Conservation (phyloP, 345 rosid genomes). For the Adansonia digitata region DNA sequence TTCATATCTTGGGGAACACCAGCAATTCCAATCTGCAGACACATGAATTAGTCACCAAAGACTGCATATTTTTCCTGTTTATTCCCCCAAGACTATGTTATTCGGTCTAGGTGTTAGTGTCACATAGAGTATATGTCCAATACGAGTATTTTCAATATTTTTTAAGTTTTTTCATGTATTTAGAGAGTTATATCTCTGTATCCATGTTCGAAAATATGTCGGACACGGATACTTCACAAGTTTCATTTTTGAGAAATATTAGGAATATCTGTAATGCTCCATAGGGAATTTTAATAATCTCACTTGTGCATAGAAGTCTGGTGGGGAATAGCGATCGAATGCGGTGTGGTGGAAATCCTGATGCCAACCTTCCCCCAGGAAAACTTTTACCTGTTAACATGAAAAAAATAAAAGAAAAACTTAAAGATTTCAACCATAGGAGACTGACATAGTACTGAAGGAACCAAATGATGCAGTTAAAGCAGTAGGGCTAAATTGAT, state of each 20-base stretch:
- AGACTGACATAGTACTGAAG: neutral
- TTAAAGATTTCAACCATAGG: constrained; percentile 9
- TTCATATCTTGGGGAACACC: constrained; percentile 39
- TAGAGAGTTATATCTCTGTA: no score
- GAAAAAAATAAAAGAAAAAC: neutral
- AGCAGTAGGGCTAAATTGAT: neutral
- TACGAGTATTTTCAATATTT: no score
- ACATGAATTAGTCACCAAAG: constrained; percentile 6
- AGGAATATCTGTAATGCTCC: neutral
- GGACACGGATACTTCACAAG: no score
- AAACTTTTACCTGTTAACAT: constrained; percentile 53
- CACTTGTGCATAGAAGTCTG: constrained; percentile 73
- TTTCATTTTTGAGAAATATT: neutral
- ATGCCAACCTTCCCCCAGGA: constrained; percentile 84
- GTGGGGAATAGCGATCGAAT: constrained; percentile 80
- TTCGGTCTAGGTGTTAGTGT: no score
- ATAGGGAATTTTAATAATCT: constrained; percentile 7
- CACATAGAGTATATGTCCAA: no score
- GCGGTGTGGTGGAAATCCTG: constrained; percentile 56
- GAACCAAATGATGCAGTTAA: neutral
- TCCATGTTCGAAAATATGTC: no score
- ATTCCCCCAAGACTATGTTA: neutral
- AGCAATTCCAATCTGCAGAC: constrained; percentile 46
- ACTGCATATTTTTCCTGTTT: neutral
- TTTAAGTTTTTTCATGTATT: no score